Evolutionary conservation across 306 rosid species (phyloP), one percentile per base, ranked within the genome.

Genomic region (Fagus crenata): DNA sequence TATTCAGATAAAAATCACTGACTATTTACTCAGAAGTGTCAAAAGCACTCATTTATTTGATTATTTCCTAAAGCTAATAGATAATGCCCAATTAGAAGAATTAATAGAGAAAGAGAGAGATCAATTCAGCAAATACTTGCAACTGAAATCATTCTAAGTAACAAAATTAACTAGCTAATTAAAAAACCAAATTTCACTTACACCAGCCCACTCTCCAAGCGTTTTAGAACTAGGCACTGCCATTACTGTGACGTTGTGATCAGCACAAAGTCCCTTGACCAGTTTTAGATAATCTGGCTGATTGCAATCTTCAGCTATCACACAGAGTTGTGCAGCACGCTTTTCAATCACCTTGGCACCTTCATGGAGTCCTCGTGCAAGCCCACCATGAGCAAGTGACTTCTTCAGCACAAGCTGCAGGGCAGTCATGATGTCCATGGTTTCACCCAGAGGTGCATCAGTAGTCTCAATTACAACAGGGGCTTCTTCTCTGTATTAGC

Each of bases 151-250:
- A 37, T 65, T 39, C 46, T 2, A 65, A 37, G 28, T 39, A 6
- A 39, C 31, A 8, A 17, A 65, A 65, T 36, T 17, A 7, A 65
- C 14, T 9, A 37, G 32, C 46, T 15, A 65, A 3, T 65, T 39
- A 39, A 39, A 17, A 5, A 65, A 65, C 0, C 15, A 17, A 65
- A 65, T 11, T 40, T 74, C 33, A 87, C 97, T 90, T 90, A 93
- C 98, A 75, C 98, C 97, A 71, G 90, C 90, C 98, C 98, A 93
- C 82, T 93, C 97, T 65, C 98, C 98, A 31, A 93, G 96, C 51
- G 94, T 93, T 80, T 93, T 93, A 22, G 98, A 90, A 61, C 88
- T 90, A 1, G 97, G 96, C 76, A 93, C 89, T 1, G 97, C 86
- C 82, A 93, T 67, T 72, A 93, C 79, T 73, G 89, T 88, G 7